Evolutionary conservation across 345 rosid genomes (phyloP).

Genomic region (Eucalyptus marginata): DNA sequence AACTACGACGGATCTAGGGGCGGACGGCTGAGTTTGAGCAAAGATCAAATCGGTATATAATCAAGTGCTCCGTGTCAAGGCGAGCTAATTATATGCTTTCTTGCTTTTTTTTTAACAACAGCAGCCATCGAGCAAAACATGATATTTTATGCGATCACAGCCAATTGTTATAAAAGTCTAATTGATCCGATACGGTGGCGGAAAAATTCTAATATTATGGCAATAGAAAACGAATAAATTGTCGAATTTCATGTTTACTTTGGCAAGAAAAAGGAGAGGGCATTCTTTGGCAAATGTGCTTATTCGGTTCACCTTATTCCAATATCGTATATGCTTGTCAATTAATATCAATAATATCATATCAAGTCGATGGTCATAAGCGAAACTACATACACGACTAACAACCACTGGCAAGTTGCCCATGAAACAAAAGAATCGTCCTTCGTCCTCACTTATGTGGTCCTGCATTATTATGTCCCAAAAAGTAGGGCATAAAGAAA

Average conservation of each 20-base stretch:
- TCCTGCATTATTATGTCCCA: not conserved
- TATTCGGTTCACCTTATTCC: not conserved
- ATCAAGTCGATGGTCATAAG: not conserved
- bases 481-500: not conserved
- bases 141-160: not conserved
- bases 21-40: not conserved
- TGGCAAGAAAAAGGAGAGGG: not conserved
- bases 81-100: not conserved
- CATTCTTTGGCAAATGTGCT: not conserved
- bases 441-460: not conserved
- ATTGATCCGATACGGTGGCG: rapidly evolving
- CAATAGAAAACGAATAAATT: rapidly evolving
- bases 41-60: not conserved
- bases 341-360: not conserved
- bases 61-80: not conserved
- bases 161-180: not conserved
- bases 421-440: not conserved
- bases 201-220: not conserved
- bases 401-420: not conserved
- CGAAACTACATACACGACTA: not conserved
- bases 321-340: not conserved
- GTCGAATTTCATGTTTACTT: not conserved
- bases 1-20: not conserved
- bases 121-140: not conserved
- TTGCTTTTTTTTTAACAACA: not conserved